These are phyloP conservation scores for Phaffia tasmanica DNA, from an alignment of 768 basidiomycete species.

Conservation along the genomic window DNA sequence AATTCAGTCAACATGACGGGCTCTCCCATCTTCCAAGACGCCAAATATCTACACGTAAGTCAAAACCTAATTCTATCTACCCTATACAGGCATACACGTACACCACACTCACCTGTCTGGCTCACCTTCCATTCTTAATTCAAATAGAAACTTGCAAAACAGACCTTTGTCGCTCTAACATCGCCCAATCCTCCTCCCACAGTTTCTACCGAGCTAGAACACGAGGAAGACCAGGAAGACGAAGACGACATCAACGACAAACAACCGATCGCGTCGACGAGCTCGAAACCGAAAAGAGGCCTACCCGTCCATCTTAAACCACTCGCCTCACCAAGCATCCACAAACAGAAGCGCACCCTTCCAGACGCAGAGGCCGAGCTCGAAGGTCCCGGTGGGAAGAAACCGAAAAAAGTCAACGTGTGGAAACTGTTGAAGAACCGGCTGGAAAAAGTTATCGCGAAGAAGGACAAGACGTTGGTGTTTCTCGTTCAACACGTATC, in stretches of 20 bases:
- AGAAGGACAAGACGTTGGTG: conserved; percentile 47
- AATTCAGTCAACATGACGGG: conserved; percentile 52
- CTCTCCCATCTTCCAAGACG: conserved; percentile 67
- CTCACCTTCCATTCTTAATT: conserved; percentile 9
- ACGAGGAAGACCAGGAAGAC: conserved; percentile 12
- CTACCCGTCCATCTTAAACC: no score
- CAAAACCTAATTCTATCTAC: neutral
- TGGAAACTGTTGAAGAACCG: conserved; percentile 46
- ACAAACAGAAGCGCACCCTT: neutral
- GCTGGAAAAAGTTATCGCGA: conserved; percentile 61
- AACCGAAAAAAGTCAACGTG: conserved; percentile 7
- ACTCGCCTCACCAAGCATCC: conserved; percentile 7
- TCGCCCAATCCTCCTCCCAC: neutral
- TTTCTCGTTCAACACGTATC: neutral
- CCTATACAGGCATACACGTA: neutral
- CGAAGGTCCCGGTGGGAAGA: neutral
- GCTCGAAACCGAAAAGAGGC: conserved; percentile 36
- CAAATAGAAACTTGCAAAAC: conserved; percentile 43
- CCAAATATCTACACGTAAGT: conserved; percentile 67
- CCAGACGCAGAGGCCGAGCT: conserved; percentile 5
- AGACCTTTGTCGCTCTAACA: neutral
- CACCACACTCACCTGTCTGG: neutral
- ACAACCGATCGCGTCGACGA: conserved; percentile 47
- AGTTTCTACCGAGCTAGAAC: neutral
- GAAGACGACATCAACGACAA: conserved; percentile 39